Percentiles rank a stretch among this genome's conserved stretches.
Conservation (phyloP, 805 yeast species). For the Peterozyma xylosa region DNA sequence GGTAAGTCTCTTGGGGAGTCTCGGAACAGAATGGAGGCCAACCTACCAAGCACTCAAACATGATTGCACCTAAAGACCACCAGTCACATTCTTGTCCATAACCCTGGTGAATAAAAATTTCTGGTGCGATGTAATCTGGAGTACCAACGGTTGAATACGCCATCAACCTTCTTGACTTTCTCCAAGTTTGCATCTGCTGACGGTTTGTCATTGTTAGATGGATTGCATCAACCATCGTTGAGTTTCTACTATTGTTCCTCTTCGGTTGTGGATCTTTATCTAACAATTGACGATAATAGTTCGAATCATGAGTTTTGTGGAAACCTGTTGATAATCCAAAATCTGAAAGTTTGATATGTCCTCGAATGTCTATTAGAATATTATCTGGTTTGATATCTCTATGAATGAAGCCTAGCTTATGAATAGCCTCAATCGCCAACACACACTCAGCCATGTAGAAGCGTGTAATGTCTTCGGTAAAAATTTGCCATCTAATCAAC, state of each 20-base stretch:
- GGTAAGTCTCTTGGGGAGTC: conserved; percentile 88
- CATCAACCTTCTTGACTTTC: conserved; percentile 85
- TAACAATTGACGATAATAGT: conserved; percentile 73
- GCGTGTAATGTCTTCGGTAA: conserved; percentile 87
- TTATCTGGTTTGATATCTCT: conserved; percentile 98
- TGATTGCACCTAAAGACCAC: conserved; percentile 96
- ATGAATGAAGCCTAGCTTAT: conserved; percentile 89
- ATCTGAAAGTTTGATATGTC: conserved; percentile 62
- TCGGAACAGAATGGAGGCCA: conserved; percentile 98
- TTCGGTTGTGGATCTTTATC: conserved; percentile 45
- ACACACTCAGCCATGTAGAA: conserved; percentile 97
- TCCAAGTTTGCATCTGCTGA: conserved; percentile 95
- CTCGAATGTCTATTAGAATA: conserved; percentile 56
- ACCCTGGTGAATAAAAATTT: conserved; percentile 86
- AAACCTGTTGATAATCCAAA: conserved; percentile 86
- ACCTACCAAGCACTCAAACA: conserved; percentile 93
- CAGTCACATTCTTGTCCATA: conserved; percentile 97
- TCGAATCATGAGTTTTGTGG: conserved; percentile 87
- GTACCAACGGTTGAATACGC: conserved; percentile 96
- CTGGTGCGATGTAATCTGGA: conserved; percentile 95
- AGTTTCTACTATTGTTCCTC: conserved; percentile 48
- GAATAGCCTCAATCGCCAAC: conserved; percentile 89
- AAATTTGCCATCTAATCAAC: conserved; percentile 91
- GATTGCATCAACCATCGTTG: conserved; percentile 89
- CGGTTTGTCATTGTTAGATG: conserved; percentile 92